Base-by-base conservation (phyloP, 345 rosid species). In the Ceriops tagal region DNA sequence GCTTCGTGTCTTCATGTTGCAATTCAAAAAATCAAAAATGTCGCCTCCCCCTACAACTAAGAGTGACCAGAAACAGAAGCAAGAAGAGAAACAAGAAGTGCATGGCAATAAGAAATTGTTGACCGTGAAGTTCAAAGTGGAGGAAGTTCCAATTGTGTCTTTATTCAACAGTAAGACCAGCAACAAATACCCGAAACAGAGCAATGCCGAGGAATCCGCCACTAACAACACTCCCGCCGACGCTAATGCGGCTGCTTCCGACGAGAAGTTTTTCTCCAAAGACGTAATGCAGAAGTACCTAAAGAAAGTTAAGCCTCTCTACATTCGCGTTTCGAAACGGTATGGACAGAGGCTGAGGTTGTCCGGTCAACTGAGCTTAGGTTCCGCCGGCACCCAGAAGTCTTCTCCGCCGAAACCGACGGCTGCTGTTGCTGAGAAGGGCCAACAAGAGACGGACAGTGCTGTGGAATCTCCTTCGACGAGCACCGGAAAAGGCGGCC, bases 271-370 rank as follows among this genome's bases (percentile, higher is more conserved):
- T 67, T 86, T 90, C 73, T 83, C 92, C 0, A 85, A 79, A 58
- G 85, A 86, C 27, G 87, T 81, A 75, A 79, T 95, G 92, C 93
- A 90, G 34, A 89, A 89, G 58, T 95, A 95, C 53, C 58, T 95
- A 56, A 90, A 90, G 80, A 95, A 95, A 72, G 98, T 95, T 15
- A 95, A 86, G 69, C 99, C 98, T 10, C 86, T 96, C 31, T 96
- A 96, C 77, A 68, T 96, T 46, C 77, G 90, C 51, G 98, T 92
- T 61, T 95, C 99, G 1, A 89, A 84, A 67, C 83, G 89, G 53
- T 89, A 89, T 83, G 83, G 78, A 49, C 91, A 90, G 39, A 93
- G 88, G 69, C 53, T 88, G 76, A 73, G 78, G n/a, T 84, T 85
- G 55, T 78, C 96, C 9, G 89, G 91, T 27, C 89, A 81, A 55